Base-by-base conservation (phyloP, 2,329 filamentous ascomycete genomes). In the Nannizziopsis arthrosporioides region DNA sequence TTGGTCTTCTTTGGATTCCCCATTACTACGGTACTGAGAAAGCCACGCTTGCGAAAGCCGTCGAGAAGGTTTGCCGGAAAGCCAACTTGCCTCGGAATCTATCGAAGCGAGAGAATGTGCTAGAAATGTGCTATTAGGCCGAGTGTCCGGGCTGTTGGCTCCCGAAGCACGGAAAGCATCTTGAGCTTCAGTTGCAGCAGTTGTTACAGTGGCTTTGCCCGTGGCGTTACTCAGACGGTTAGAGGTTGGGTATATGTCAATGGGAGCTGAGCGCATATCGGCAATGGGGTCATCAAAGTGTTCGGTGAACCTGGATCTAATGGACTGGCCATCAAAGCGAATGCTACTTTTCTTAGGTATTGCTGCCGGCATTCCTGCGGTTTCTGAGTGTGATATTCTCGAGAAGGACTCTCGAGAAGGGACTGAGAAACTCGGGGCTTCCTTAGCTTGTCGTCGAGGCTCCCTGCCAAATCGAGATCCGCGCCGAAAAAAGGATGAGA, bases 11-110 rank as follows among this genome's bases (percentile, higher is more conserved):
- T 63, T 63, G 7, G 68, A 69, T 37, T 62, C 66, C 41, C 68
- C 61, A 43, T 67, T 73, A 31, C 63, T 65, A 30, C 63, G 67
- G 19, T 67, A 56, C 2, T 59, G 61, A 50, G 55, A 66, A 56
- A 54, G 59, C 15, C 51, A 58, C 40, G 53, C 71, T 38, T 67
- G 63, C 58, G 60, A 78, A 64, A 60, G 72, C 62, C 48, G 71
- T 60, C 54, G 72, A 71, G 73, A 63, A 53, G 75, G 72, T 49
- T 82, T 81, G 12, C 90, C 88, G 2, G 88, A 92, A 39, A 98
- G 80, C 92, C 92, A 98, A 0, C 89, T 95, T 3, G 78, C 92
- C 68, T 98, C 92, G 0, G 89, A 95, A 61, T 95, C 92, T 51
- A 96, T 86, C 0, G 89, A 95, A 1, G 88, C 92, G 14, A 96